A percentile compares a stretch with the other conserved stretches of the same genome.
These are phyloP conservation scores for Aspergillus pseudoglaucus DNA, from an alignment of 2,329 filamentous ascomycete species.

Conservation along the genomic window DNA sequence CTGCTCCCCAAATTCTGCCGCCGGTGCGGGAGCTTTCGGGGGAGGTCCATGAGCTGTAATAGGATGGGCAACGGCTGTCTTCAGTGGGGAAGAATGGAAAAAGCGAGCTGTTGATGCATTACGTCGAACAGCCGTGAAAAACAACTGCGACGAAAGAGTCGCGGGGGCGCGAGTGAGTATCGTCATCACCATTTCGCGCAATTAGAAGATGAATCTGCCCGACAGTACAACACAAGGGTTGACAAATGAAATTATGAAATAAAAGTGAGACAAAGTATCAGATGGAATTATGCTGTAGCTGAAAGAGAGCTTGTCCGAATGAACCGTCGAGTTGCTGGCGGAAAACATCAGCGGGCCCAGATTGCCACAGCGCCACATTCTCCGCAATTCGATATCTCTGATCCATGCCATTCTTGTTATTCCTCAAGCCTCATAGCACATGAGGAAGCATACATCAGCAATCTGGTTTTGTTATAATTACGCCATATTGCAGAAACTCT, in stretches of 20 bases:
- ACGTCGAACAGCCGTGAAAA: constrained; percentile 9
- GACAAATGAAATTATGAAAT: constrained; percentile 1
- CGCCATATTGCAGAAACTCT: not conserved
- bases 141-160: constrained; percentile 14
- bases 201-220: constrained; percentile 10
- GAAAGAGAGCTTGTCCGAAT: constrained; percentile 1
- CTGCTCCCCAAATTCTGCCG: constrained; percentile 42
- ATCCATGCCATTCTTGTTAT: not conserved
- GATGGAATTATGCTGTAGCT: not conserved
- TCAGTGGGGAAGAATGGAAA: constrained; percentile 30
- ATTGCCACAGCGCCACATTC: constrained; percentile 3
- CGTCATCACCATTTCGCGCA: constrained; percentile 12
- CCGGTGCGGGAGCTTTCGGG: constrained; percentile 49
- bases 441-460: not conserved
- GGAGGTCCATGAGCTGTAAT: constrained; percentile 56
- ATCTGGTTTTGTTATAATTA: not conserved
- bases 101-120: constrained; percentile 17
- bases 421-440: not conserved
- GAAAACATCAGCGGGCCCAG: not conserved
- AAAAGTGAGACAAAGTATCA: constrained; percentile 2
- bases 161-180: constrained; percentile 15
- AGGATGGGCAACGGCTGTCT: constrained; percentile 50
- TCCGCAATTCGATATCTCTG: not conserved
- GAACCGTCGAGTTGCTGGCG: not conserved
- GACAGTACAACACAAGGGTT: not conserved